phyloP scores from a whole-genome alignment of 164 flowering plant genomes.

The Piper betle region DNA sequence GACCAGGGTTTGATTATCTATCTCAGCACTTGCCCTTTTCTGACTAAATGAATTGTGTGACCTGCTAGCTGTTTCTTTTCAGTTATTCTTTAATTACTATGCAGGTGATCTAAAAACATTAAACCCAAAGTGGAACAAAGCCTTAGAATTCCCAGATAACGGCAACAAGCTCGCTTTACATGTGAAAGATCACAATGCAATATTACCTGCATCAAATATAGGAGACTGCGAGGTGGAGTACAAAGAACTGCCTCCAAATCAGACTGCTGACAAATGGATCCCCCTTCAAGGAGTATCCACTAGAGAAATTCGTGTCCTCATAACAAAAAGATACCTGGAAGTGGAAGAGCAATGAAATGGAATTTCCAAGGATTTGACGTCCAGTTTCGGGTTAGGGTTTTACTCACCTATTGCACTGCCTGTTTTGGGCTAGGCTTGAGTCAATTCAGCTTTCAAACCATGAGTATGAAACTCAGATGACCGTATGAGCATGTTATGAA shows the following conservation, averaged over 20 bases:
- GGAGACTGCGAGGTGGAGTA: conserved; percentile 87
- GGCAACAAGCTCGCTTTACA: conserved; percentile 59
- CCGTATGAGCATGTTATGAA: no score
- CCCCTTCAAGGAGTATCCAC: conserved; percentile 85
- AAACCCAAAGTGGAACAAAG: conserved; percentile 81
- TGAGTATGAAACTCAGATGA: no score
- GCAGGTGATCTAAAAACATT: conserved; percentile 71
- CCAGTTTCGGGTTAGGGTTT: conserved; percentile 75
- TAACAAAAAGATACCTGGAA: conserved; percentile 65
- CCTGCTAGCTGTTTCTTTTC: not conserved
- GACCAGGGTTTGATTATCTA: conserved; percentile 77
- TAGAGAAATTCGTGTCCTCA: conserved; percentile 77
- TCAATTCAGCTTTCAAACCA: no score
- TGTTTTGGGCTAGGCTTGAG: no score
- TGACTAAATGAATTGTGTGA: no score
- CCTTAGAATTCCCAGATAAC: conserved; percentile 73
- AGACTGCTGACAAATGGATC: conserved; percentile 82
- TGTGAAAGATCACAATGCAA: conserved; percentile 77
- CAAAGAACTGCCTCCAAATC: conserved; percentile 65
- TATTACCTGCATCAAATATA: conserved; percentile 70
- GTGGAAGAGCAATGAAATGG: conserved; percentile 27
- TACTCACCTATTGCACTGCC: no score
- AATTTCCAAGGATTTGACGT: conserved; percentile 56
- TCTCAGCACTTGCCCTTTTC: conserved; percentile 3
- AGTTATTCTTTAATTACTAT: not conserved